Base-by-base conservation (phyloP, 495 filamentous ascomycete genomes). In the Hyaloscypha bicolor region DNA sequence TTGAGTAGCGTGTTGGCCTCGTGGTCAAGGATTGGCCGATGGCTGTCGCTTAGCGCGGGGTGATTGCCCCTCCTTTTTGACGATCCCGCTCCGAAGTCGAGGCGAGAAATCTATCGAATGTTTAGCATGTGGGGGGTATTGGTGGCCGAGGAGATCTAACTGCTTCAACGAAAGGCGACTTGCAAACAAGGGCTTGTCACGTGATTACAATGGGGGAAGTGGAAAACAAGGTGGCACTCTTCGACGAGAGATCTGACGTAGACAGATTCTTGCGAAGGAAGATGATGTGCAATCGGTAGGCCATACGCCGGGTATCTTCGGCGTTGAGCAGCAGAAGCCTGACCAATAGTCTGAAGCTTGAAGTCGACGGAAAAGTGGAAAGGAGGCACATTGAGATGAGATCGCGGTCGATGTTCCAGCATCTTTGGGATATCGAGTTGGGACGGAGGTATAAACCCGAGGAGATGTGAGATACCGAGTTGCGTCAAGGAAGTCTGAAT, bases 11-110 rank as follows among this genome's bases (percentile, higher is more conserved):
- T 53, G 60, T 30, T 42, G 16, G 60, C 21, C 29, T 63, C 0
- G 16, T 16, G 42, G 42, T 48, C 42, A 4, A 11, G 31, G 60
- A 48, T 63, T 53, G 60, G 60, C 22, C 8, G n/a, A 63, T 16
- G 42, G 25, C 3, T 31, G 8, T 63, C 60, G 60, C 60, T 63
- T 63, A 53, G 60, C 42, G 60, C 31, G 31, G 62, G 62, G 62
- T 56, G 11, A 39, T 22, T 21, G 51, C 52, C 48, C 22, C 52
- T 39, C 48, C 48, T 48, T 48, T 31, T 53, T 19, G 37, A 6
- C 29, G 0, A 2, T 16, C 33, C 62, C 21, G 61, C 33, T 51
- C 9, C n/a, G 51, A 16, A 19, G 30, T 30, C 48, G 29, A 55
- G 51, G 31, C 4, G 25, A 37, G 62, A 35, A 32, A n/a, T 55